phyloP scores from a whole-genome alignment of 495 filamentous ascomycete species.

The Rhizodiscina lignyota region DNA sequence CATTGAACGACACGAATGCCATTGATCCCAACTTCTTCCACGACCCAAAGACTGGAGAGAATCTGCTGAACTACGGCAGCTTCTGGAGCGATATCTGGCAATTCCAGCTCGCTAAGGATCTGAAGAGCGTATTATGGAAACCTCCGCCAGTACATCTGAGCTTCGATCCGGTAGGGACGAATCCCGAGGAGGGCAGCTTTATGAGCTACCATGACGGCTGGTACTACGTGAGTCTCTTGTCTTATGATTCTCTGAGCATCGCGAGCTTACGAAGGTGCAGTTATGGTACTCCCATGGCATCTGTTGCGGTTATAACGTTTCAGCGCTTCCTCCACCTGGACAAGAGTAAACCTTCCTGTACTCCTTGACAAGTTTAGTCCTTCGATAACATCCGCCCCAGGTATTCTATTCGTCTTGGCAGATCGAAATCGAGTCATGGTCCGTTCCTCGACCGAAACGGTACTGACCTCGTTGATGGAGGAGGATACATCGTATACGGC shows the following conservation, averaged over 20 bases:
- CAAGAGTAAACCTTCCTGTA: not conserved
- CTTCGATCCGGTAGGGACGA: constrained; percentile 33
- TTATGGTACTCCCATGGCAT: constrained; percentile 40
- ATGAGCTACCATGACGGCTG: constrained; percentile 37
- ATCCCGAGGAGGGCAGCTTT: constrained; percentile 41
- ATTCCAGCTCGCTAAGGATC: constrained; percentile 29
- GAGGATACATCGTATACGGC: constrained; percentile 47
- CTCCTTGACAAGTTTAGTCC: too few species aligned
- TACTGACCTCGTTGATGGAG: constrained; percentile 33
- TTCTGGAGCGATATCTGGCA: constrained; percentile 58
- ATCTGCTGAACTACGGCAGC: constrained; percentile 52
- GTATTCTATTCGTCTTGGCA: too few species aligned
- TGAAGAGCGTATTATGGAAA: constrained; percentile 19
- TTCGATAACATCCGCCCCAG: too few species aligned
- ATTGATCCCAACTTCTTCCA: constrained; percentile 51
- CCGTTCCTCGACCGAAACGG: constrained; percentile 37
- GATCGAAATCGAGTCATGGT: not conserved
- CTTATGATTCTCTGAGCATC: too few species aligned
- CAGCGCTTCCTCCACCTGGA: constrained; percentile 30
- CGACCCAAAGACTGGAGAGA: constrained; percentile 28
- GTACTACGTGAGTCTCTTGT: constrained; percentile 56
- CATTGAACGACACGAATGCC: too few species aligned
- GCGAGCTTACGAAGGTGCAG: too few species aligned
- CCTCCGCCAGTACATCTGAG: constrained; percentile 34
- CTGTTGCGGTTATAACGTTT: constrained; percentile 39